phyloP scores from a whole-genome alignment of 2,329 filamentous ascomycete species.

The Talaromyces marneffei region DNA sequence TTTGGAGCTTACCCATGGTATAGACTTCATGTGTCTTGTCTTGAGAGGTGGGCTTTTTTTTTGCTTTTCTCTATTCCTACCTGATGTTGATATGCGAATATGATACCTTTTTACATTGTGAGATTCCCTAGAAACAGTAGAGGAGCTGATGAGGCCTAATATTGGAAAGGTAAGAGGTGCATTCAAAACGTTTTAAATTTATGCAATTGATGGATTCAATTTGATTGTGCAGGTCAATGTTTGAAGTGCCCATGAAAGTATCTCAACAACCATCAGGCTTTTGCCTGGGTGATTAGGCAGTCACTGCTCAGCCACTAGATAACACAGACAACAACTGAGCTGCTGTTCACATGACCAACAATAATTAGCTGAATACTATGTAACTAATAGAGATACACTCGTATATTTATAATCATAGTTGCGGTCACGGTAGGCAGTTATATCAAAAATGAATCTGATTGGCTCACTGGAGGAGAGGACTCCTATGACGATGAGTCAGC shows the following conservation, averaged over 20 bases:
- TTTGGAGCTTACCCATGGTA: background rate
- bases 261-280: background rate
- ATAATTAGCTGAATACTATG: background rate
- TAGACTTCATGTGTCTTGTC: background rate
- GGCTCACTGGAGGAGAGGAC: background rate
- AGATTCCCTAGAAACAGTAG: background rate
- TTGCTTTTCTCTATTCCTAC: background rate
- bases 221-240: too few relatives aligned
- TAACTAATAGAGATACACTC: background rate
- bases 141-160: background rate
- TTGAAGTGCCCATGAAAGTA: too few relatives aligned
- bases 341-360: background rate
- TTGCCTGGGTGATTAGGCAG: background rate
- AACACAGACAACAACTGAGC: background rate
- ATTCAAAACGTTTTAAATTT: background rate
- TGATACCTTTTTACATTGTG: conserved; percentile 4
- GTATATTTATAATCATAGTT: background rate
- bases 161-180: background rate
- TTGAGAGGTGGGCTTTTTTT: background rate
- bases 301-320: background rate
- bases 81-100: background rate
- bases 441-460: background rate
- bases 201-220: background rate
- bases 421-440: background rate
- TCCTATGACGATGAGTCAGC: conserved; percentile 10